phyloP scores from a whole-genome alignment of 2,329 filamentous ascomycete species.

The Biscogniauxia sp. region DNA sequence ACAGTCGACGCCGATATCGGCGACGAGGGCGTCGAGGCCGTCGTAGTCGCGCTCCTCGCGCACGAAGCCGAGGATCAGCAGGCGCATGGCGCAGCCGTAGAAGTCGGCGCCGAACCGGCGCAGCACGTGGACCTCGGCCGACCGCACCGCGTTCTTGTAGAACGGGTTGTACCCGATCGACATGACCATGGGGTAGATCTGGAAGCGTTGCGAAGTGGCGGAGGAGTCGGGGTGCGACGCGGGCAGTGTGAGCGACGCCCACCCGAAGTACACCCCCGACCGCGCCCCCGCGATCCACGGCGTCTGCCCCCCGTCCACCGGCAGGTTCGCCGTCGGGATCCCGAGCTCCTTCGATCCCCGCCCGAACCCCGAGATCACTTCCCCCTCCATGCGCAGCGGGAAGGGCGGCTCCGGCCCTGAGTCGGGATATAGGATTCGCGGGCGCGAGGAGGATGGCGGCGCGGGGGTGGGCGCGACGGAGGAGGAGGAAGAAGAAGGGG shows the following conservation, averaged over 20 bases:
- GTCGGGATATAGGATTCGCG: constrained; percentile 70
- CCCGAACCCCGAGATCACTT: constrained; percentile 90
- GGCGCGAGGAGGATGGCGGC: constrained; percentile 42
- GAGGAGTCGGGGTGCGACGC: constrained; percentile 42
- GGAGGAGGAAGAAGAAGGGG: neutral
- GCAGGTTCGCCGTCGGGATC: constrained; percentile 93
- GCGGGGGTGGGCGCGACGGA: neutral
- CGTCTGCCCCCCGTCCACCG: constrained; percentile 61
- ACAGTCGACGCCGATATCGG: constrained; percentile 88
- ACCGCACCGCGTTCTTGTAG: constrained; percentile 86
- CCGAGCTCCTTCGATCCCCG: constrained; percentile 94
- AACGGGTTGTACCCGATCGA: constrained; percentile 96
- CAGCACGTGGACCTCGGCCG: constrained; percentile 88
- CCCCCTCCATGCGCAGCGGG: constrained; percentile 79
- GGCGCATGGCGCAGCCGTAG: constrained; percentile 75
- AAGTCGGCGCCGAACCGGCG: constrained; percentile 77
- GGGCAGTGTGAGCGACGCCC: constrained; percentile 69
- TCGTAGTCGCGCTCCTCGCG: constrained; percentile 87
- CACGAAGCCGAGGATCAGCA: constrained; percentile 83
- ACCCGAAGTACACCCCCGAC: constrained; percentile 92
- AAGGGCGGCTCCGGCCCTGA: constrained; percentile 74
- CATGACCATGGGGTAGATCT: constrained; percentile 83
- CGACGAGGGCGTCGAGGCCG: constrained; percentile 75
- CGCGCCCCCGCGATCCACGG: constrained; percentile 62
- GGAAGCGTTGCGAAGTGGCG: constrained; percentile 9